Conservation (phyloP, 257 asterid species). For the Ballota nigra region DNA sequence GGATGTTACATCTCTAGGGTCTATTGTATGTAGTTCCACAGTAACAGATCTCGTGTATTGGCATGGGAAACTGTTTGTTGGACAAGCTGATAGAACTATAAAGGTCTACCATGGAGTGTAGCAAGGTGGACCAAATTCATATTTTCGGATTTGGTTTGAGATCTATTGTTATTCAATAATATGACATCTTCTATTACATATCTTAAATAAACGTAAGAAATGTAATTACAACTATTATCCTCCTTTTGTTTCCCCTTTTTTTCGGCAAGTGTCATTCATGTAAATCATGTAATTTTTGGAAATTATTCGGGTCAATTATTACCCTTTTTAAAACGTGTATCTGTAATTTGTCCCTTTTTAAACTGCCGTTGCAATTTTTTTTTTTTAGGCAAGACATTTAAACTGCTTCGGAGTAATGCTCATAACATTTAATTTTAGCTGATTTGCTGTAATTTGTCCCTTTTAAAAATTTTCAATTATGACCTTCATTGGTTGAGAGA, state of each 20-base stretch:
- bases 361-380: conserved; percentile 25
- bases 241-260: too few relatives aligned
- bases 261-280: neutral
- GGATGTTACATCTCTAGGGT: conserved; percentile 47
- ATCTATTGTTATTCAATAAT: neutral
- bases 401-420: conserved; percentile 5
- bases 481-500: conserved; percentile 4
- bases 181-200: neutral
- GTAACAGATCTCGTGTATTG: conserved; percentile 55
- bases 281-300: neutral
- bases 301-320: neutral
- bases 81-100: conserved; percentile 63
- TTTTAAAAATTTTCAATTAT: conserved; percentile 2
- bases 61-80: conserved; percentile 71
- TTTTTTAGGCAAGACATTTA: conserved; percentile 38
- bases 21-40: conserved; percentile 55
- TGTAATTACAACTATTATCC: neutral
- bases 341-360: conserved; percentile 22
- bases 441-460: conserved; percentile 2
- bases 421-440: conserved; percentile 1
- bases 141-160: neutral
- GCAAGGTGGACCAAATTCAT: neutral
- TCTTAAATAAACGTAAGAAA: neutral
- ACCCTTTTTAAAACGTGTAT: neutral
- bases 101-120: conserved; percentile 52